These are phyloP conservation scores for Ophiocordyceps camponoti-saundersi DNA, from an alignment of 2,329 filamentous ascomycete species.

Conservation along the genomic window DNA sequence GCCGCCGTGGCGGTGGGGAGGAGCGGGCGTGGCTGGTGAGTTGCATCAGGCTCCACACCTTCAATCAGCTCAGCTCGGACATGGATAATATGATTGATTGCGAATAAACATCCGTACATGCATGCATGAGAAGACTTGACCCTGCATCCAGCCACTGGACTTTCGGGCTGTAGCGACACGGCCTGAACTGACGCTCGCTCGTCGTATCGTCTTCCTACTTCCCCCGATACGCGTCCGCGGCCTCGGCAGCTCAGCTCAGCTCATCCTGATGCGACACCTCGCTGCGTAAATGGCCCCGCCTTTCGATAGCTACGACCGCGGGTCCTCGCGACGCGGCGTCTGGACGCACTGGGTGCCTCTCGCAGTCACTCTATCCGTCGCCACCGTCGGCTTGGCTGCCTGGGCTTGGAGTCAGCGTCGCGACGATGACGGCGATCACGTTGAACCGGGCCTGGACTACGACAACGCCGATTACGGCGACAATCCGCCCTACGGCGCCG, in stretches of 20 bases:
- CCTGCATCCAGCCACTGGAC: constrained; percentile 1
- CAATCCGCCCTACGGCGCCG: constrained; percentile 29
- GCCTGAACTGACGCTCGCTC: background rate
- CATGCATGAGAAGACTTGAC: constrained; percentile 1
- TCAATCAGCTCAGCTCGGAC: background rate
- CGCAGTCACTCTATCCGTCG: constrained; percentile 70
- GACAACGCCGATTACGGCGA: constrained; percentile 33
- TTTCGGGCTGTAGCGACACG: background rate
- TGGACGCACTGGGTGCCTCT: constrained; percentile 83
- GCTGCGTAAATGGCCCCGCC: constrained; percentile 36
- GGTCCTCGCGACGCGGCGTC: constrained; percentile 41
- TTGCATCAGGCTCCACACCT: background rate
- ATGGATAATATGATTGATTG: background rate
- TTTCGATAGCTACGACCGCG: constrained; percentile 42
- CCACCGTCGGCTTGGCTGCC: constrained; percentile 69
- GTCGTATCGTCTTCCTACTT: background rate
- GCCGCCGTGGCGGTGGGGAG: background rate
- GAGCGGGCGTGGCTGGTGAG: background rate
- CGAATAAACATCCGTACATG: background rate
- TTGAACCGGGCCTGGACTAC: constrained; percentile 30
- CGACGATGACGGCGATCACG: constrained; percentile 55
- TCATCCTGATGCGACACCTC: constrained; percentile 14
- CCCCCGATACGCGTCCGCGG: background rate
- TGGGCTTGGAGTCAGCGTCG: constrained; percentile 89
- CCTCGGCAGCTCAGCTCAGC: constrained; percentile 5